Percentiles rank a stretch among this genome's conserved stretches.
Evolutionary conservation across 495 filamentous ascomycete genomes (phyloP).

Genomic region (Paragyromitra xinjiangensis): DNA sequence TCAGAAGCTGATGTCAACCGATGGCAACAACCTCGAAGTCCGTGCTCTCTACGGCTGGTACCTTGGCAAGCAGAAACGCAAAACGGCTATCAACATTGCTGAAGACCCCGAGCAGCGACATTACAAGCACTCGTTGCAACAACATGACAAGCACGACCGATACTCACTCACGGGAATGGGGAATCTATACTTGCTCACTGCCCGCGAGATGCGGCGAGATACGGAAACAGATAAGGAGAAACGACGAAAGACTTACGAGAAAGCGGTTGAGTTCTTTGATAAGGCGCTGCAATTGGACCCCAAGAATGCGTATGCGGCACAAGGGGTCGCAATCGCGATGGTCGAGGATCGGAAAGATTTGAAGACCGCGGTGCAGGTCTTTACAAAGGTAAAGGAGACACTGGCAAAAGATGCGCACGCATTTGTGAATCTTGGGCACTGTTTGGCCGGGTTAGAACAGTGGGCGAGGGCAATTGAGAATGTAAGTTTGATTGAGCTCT

Average conservation of each 20-base stretch:
- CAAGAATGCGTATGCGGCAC: conserved; percentile 93
- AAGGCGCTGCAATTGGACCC: conserved; percentile 93
- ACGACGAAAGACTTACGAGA: conserved; percentile 81
- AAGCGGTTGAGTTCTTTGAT: conserved; percentile 97
- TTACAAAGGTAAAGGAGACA: conserved; percentile 87
- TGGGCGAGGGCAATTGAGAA: conserved; percentile 87
- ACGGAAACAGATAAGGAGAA: conserved; percentile 90
- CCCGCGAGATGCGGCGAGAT: conserved; percentile 91
- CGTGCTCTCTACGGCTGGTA: conserved; percentile 95
- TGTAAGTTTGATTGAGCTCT: conserved; percentile 58
- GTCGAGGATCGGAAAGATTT: conserved; percentile 92
- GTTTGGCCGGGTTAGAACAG: conserved; percentile 87
- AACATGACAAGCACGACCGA: conserved; percentile 94
- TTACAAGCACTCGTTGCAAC: conserved; percentile 93
- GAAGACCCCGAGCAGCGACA: conserved; percentile 92
- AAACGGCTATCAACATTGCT: conserved; percentile 76
- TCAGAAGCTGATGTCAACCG: conserved; percentile 78
- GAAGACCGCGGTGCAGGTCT: conserved; percentile 79
- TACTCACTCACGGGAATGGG: conserved; percentile 97
- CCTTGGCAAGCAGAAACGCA: conserved; percentile 79
- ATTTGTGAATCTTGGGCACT: conserved; percentile 90
- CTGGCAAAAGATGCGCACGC: conserved; percentile 80
- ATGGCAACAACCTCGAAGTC: conserved; percentile 85
- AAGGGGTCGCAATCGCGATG: conserved; percentile 92
- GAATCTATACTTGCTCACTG: conserved; percentile 83